Evolutionary conservation across 192 early-diverging fungal genomes (phyloP), one percentile per base, ranked within the genome.

Genomic region (Phycomyces blakesleeanus): DNA sequence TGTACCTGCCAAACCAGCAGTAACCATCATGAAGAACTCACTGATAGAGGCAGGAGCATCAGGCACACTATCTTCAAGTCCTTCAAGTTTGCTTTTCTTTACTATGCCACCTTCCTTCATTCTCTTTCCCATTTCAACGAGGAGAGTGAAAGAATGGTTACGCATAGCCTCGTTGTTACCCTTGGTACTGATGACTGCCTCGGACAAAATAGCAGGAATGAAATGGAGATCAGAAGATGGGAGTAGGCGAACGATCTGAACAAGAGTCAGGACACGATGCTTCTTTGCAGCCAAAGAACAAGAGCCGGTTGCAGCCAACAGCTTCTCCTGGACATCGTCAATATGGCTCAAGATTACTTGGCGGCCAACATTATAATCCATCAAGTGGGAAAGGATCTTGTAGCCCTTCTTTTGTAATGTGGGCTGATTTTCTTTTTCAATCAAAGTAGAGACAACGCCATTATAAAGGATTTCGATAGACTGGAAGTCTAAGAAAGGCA

Each of bases 381-480:
- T 62, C 57, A 87, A 61, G 34, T 81, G 81, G 65, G 81, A 79
- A 12, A 98, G 83, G 5, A 89, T 80, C 78, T 95, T 95, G 82
- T 98, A 98, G 0, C 89, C 91, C 78, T 93, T 95, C 83, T 98
- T 98, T 68, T 97, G 97, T 16, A 97, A 67, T 12, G 81, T 83
- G 0, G 88, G 71, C 59, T 94, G 91, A 15, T 74, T 67, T 54
- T 91, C 82, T 11, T 82, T 77, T 40, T 76, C 78, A 29, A 90
- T 75, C 12, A 85, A 66, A 0, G 78, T 69, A 10, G 77, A 78
- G 7, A 71, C 76, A 44, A 83, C 64, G 51, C 81, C 70, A 59
- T 79, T 78, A 71, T 89, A 86, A 3, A 86, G 71, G 42, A 79
- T 76, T 15, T 78, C 75, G 25, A 86, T 72, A 58, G 84, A 87